These are phyloP conservation scores for Pythium vanterpoolii DNA, from an alignment of 352 stramenopile species.

Conservation along the genomic window DNA sequence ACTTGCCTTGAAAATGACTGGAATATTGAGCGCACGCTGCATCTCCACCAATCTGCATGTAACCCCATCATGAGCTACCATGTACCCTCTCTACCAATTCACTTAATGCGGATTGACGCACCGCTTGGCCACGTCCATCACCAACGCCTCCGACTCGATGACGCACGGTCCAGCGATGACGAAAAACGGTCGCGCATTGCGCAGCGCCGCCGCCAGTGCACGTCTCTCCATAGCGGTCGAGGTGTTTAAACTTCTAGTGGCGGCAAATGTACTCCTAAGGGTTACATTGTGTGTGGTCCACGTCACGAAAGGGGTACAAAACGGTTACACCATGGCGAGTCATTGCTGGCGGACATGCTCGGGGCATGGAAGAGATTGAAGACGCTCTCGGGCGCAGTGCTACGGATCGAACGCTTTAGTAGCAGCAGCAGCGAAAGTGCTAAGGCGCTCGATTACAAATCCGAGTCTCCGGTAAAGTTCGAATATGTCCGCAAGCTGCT, in stretches of 20 bases:
- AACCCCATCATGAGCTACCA: neutral
- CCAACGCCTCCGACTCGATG: conserved; percentile 64
- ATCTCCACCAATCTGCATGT: conserved; percentile 44
- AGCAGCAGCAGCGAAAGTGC: neutral
- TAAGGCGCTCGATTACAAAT: neutral
- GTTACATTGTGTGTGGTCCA: conserved; percentile 19
- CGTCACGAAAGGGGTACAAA: conserved; percentile 3
- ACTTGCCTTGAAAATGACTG: conserved; percentile 87
- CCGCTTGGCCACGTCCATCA: conserved; percentile 69
- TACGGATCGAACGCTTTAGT: conserved; percentile 8
- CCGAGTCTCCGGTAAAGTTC: conserved; percentile 36
- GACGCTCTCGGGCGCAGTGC: conserved; percentile 17
- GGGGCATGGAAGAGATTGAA: conserved; percentile 21
- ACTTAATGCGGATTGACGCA: conserved; percentile 15
- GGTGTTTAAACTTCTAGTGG: neutral
- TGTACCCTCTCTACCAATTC: neutral
- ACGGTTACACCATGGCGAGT: neutral
- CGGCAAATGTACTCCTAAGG: neutral
- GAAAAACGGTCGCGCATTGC: conserved; percentile 71
- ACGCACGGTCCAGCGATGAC: conserved; percentile 82
- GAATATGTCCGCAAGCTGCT: conserved; percentile 77
- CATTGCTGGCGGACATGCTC: conserved; percentile 4
- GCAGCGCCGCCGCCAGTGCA: conserved; percentile 48
- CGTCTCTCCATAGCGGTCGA: conserved; percentile 35
- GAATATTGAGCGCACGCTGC: conserved; percentile 57